Conservation (phyloP, 1,284 basidiomycete species). For the Rhodotorula sp. region DNA sequence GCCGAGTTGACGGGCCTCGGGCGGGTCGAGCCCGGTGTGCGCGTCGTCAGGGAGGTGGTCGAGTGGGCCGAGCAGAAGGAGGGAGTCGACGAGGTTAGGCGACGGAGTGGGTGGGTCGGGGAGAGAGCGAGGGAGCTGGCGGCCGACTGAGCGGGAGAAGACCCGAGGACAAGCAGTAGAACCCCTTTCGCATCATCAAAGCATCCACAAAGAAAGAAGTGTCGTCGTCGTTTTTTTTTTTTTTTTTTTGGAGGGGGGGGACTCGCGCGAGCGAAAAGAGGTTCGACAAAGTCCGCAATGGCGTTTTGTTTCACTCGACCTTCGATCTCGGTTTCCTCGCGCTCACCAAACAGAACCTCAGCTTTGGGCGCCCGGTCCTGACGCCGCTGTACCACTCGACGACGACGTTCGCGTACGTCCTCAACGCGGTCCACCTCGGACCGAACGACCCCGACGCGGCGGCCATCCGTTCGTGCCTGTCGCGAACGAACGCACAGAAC, state of each 20-base stretch:
- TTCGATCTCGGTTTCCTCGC: slow-evolving; percentile 11
- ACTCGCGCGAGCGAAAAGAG: no score
- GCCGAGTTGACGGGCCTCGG: background rate
- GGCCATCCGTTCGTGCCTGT: slow-evolving; percentile 1
- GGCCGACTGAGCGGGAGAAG: no score
- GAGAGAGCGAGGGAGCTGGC: background rate
- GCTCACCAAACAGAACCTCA: slow-evolving; percentile 18
- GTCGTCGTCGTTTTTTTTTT: no score
- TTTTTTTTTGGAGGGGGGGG: no score
- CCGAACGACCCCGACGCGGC: slow-evolving; percentile 3
- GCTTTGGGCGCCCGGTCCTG: background rate
- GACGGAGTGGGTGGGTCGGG: background rate
- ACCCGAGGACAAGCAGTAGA: background rate
- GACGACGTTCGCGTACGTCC: slow-evolving; percentile 20
- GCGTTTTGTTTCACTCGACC: no score
- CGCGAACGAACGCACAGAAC: slow-evolving; percentile 8
- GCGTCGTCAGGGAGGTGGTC: background rate
- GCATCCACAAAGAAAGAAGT: no score
- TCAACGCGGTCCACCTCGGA: slow-evolving; percentile 8
- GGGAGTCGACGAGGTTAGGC: background rate
- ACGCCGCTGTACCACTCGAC: slow-evolving; percentile 26
- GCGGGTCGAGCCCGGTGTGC: background rate
- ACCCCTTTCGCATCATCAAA: no score
- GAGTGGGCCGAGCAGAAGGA: slow-evolving; percentile 5
- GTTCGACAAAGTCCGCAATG: no score